Percentiles rank a stretch among this genome's conserved stretches.
Conservation (phyloP, 371 early-diverging fungal genomes). For the Funneliformis caledonium region DNA sequence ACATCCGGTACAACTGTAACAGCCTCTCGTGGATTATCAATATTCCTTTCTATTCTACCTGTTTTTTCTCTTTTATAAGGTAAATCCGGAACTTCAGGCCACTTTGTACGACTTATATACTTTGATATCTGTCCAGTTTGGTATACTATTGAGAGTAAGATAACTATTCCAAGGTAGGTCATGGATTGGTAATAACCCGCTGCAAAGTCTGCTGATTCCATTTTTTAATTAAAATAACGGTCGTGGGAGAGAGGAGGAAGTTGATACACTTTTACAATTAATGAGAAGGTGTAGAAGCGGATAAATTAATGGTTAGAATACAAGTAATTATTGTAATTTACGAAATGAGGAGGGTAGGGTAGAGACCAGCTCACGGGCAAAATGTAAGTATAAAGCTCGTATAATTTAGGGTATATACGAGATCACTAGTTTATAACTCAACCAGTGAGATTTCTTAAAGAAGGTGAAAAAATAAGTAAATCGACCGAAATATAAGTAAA, state of each 20-base stretch:
- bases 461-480: too few species aligned
- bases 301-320: not conserved
- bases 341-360: not conserved
- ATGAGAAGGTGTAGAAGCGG: too few species aligned
- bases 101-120: not conserved
- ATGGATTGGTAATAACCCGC: constrained; percentile 20
- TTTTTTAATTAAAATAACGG: not conserved
- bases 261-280: not conserved
- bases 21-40: not conserved
- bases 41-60: not conserved
- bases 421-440: not conserved
- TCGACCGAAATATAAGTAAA: too few species aligned
- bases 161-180: not conserved
- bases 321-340: not conserved
- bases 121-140: not conserved
- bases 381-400: not conserved
- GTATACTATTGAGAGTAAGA: constrained; percentile 9
- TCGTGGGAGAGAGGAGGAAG: not conserved
- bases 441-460: not conserved
- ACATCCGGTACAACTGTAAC: not conserved
- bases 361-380: constrained; percentile 24
- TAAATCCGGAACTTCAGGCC: not conserved
- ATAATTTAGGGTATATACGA: not conserved
- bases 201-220: constrained; percentile 1
- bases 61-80: not conserved